Evolutionary conservation across 202 grass and related monocot species (phyloP).

Genomic region (Digitaria exilis): DNA sequence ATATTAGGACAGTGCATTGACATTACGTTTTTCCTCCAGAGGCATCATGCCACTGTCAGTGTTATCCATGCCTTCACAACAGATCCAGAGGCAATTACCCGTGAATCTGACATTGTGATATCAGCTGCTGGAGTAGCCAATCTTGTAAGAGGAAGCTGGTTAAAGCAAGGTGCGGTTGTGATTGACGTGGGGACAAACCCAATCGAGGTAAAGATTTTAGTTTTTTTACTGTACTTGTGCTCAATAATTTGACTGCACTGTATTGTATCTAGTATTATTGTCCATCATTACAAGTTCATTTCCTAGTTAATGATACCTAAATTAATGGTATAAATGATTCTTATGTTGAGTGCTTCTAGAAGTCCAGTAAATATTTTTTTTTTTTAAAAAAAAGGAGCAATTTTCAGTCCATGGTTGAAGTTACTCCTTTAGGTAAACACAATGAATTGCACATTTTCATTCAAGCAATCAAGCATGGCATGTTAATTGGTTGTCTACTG

Average conservation of each 20-base stretch:
- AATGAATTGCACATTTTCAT: conserved; percentile 3
- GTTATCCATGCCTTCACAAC: conserved; percentile 86
- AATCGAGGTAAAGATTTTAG: conserved; percentile 62
- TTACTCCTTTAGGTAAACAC: too few species aligned
- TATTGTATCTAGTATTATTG: background rate
- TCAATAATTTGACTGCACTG: background rate
- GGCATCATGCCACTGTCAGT: conserved; percentile 93
- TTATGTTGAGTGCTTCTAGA: too few species aligned
- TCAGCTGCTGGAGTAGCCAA: conserved; percentile 91
- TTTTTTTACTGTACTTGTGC: background rate
- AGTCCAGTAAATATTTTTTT: background rate
- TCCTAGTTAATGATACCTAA: background rate
- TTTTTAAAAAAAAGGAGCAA: background rate
- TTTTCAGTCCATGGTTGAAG: background rate
- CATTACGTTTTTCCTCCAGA: conserved; percentile 51
- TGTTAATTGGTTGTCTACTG: background rate
- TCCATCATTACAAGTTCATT: background rate
- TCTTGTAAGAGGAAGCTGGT: conserved; percentile 86
- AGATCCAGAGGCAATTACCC: conserved; percentile 81
- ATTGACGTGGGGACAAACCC: conserved; percentile 98
- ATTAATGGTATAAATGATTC: background rate
- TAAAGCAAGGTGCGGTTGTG: conserved; percentile 82
- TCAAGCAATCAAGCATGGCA: background rate
- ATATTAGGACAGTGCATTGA: conserved; percentile 12
- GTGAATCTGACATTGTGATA: conserved; percentile 86